Percentiles rank a stretch among this genome's conserved stretches.
phyloP scores from a whole-genome alignment of 2,329 filamentous ascomycete species.

The Microcyclospora tardicrescens region DNA sequence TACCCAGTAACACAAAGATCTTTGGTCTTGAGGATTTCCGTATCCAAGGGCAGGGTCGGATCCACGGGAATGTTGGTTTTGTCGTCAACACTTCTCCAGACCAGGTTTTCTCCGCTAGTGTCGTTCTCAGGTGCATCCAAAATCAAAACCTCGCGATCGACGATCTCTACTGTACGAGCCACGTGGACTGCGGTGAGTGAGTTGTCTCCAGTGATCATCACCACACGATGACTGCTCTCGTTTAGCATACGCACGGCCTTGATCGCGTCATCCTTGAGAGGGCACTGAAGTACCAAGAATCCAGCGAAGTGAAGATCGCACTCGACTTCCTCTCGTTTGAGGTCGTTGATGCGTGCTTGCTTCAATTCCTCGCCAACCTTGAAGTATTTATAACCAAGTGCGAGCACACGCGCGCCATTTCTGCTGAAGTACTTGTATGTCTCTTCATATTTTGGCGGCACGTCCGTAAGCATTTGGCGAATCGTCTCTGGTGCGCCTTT shows the following conservation, averaged over 20 bases:
- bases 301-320: conserved; percentile 76
- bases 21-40: conserved; percentile 67
- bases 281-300: conserved; percentile 89
- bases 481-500: conserved; percentile 98
- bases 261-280: conserved; percentile 90
- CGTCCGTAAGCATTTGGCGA: conserved; percentile 72
- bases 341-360: conserved; percentile 74
- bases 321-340: conserved; percentile 89
- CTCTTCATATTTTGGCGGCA: conserved; percentile 85
- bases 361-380: conserved; percentile 70
- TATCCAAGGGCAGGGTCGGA: conserved; percentile 64
- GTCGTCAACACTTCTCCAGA: conserved; percentile 94
- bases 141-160: conserved; percentile 88
- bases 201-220: conserved; percentile 99
- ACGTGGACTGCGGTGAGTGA: conserved; percentile 93
- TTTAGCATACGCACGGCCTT: conserved; percentile 93
- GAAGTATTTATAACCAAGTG: conserved; percentile 86
- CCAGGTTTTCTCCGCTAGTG: conserved; percentile 61
- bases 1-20: conserved; percentile 95
- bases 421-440: conserved; percentile 97
- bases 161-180: conserved; percentile 89
- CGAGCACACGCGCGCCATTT: conserved; percentile 86
- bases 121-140: conserved; percentile 90
- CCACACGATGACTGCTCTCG: conserved; percentile 93
- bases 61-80: conserved; percentile 76